Percentiles rank a stretch among this genome's conserved stretches.
Conservation (phyloP, 345 rosid species). For the Barbarea vulgaris region DNA sequence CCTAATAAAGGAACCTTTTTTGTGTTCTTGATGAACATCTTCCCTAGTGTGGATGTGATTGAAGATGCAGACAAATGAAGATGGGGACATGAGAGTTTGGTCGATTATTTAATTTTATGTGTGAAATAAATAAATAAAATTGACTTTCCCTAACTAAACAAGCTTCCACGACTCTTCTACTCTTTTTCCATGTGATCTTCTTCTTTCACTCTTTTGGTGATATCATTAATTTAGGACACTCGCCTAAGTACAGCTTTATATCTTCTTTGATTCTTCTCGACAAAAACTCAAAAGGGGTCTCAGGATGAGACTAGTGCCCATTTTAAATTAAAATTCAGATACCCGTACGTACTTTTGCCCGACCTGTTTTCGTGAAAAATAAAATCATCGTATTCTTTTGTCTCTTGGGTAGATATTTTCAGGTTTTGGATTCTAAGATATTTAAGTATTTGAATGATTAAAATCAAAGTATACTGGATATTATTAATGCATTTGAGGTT, state of each 20-base stretch:
- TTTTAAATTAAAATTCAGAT: not conserved
- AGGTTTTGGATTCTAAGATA: not conserved
- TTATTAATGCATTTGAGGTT: not conserved
- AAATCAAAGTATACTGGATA: not conserved
- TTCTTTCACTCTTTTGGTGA: conserved; percentile 38
- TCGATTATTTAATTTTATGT: conserved; percentile 13
- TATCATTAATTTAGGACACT: conserved; percentile 12
- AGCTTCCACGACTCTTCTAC: conserved; percentile 37
- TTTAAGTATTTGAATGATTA: not conserved
- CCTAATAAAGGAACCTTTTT: conserved; percentile 9
- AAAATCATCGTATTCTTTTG: not conserved
- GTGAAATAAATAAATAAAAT: conserved; percentile 12
- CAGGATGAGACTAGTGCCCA: conserved; percentile 18
- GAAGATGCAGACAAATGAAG: conserved; percentile 36
- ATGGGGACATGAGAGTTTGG: conserved; percentile 43
- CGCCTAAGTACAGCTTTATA: conserved; percentile 15
- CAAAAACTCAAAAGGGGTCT: conserved; percentile 10
- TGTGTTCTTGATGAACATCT: conserved; percentile 24
- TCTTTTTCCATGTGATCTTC: conserved; percentile 30
- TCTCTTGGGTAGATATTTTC: conserved; percentile 25
- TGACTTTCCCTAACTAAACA: conserved; percentile 37
- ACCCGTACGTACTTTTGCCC: conserved; percentile 34
- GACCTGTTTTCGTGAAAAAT: conserved; percentile 10
- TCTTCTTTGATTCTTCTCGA: conserved; percentile 29
- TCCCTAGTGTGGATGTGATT: conserved; percentile 26